These are phyloP conservation scores for Penicillium cosmopolitanum DNA, from an alignment of 495 filamentous ascomycete genomes.

Conservation along the genomic window DNA sequence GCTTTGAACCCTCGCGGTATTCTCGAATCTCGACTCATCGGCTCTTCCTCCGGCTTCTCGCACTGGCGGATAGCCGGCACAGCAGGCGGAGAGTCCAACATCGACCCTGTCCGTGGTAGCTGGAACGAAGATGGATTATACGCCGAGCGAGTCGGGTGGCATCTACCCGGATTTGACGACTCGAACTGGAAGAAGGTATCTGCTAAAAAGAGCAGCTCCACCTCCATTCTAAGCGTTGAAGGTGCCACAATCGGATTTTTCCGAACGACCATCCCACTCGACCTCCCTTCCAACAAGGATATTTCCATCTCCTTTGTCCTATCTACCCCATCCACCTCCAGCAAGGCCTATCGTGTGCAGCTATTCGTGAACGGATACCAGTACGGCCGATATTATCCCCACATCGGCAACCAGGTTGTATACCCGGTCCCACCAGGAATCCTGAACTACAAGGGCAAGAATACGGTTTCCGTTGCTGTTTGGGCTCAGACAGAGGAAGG, in stretches of 20 bases:
- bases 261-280: slow-evolving; percentile 56
- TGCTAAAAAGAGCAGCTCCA: not conserved
- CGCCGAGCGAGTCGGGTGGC: slow-evolving; percentile 69
- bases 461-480: slow-evolving; percentile 50
- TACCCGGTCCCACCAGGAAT: slow-evolving; percentile 55
- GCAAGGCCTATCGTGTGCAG: slow-evolving; percentile 39
- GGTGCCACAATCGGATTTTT: slow-evolving; percentile 59
- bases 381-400: slow-evolving; percentile 52
- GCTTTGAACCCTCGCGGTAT: slow-evolving; percentile 74
- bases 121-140: slow-evolving; percentile 74
- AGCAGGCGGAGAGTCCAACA: slow-evolving; percentile 68
- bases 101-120: slow-evolving; percentile 67
- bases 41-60: slow-evolving; percentile 44
- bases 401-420: slow-evolving; percentile 55
- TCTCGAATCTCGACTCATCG: slow-evolving; percentile 54
- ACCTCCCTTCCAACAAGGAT: slow-evolving; percentile 45
- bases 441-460: slow-evolving; percentile 48
- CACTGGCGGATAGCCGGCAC: slow-evolving; percentile 78
- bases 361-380: slow-evolving; percentile 56
- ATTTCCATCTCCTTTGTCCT: slow-evolving; percentile 52
- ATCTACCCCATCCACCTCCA: slow-evolving; percentile 27
- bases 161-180: slow-evolving; percentile 62
- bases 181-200: slow-evolving; percentile 38
- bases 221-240: slow-evolving; percentile 51
- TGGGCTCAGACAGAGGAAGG: slow-evolving; percentile 53